Conservation (phyloP, 371 early-diverging fungal species). For the Blastocladiella emersonii region DNA sequence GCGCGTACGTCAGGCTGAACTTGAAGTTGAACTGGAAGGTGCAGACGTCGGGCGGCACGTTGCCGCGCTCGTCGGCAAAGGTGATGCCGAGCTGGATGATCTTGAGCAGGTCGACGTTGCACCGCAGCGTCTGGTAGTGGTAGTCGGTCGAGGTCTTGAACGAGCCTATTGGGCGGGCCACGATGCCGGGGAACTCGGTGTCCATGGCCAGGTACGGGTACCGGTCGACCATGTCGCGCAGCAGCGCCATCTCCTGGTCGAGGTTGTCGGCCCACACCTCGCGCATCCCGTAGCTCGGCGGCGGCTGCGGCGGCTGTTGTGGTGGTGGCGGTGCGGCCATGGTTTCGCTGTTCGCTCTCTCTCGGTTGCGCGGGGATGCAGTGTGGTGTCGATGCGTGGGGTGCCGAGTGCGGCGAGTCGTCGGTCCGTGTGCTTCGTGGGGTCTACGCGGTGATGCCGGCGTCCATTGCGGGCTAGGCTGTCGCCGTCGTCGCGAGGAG, state of each 20-base stretch:
- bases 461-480: no score
- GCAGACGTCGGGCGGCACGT: constrained; percentile 72
- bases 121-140: constrained; percentile 95
- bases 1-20: constrained; percentile 67
- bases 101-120: constrained; percentile 96
- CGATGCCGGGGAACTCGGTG: constrained; percentile 99
- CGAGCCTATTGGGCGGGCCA: constrained; percentile 95
- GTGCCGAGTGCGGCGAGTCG: no score
- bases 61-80: constrained; percentile 86
- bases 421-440: no score
- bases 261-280: constrained; percentile 98
- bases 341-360: no score
- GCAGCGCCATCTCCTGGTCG: constrained; percentile 82
- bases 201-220: constrained; percentile 98
- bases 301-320: no score
- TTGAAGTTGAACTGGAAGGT: constrained; percentile 99
- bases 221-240: constrained; percentile 79
- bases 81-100: constrained; percentile 99
- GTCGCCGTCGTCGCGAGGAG: no score
- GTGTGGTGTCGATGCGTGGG: no score
- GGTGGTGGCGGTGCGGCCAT: no score
- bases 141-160: constrained; percentile 92
- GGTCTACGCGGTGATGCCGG: no score
- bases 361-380: no score
- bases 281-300: constrained; percentile 27